phyloP scores from a whole-genome alignment of 805 yeast genomes.

The Clavispora carvajalis region DNA sequence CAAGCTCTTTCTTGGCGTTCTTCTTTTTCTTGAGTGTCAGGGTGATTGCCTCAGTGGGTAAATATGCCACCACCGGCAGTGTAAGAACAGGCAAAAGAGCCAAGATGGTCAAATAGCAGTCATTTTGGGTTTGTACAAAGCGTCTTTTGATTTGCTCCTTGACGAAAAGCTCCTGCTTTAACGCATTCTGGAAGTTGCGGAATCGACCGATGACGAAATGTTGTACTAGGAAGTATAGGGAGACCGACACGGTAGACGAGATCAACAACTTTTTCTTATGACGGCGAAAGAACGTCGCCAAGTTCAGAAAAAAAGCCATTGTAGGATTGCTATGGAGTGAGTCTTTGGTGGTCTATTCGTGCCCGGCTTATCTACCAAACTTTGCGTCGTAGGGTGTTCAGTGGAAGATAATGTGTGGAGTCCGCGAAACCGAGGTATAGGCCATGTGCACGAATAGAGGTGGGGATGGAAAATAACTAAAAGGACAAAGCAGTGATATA shows the following conservation, averaged over 20 bases:
- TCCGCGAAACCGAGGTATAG: constrained; percentile 5
- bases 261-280: constrained; percentile 33
- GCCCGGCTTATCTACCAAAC: background rate
- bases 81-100: constrained; percentile 76
- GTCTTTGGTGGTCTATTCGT: too few relatives aligned
- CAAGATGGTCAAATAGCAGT: constrained; percentile 76
- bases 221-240: constrained; percentile 32
- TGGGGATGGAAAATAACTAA: too few relatives aligned
- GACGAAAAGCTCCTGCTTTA: constrained; percentile 36
- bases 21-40: constrained; percentile 62
- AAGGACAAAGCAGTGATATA: too few relatives aligned
- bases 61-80: constrained; percentile 52
- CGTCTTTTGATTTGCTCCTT: constrained; percentile 63
- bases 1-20: constrained; percentile 24
- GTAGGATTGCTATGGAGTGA: background rate
- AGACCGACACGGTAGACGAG: constrained; percentile 29
- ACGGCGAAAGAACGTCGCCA: constrained; percentile 36
- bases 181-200: constrained; percentile 34
- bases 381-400: background rate
- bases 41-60: constrained; percentile 72
- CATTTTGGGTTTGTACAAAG: constrained; percentile 88
- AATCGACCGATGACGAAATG: constrained; percentile 36
- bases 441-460: constrained; percentile 3
- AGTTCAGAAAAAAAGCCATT: constrained; percentile 39
- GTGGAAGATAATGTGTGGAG: background rate